Evolutionary conservation across 257 asterid genomes (phyloP), one percentile per base, ranked within the genome.

Genomic region (Salvia rosmarinus): DNA sequence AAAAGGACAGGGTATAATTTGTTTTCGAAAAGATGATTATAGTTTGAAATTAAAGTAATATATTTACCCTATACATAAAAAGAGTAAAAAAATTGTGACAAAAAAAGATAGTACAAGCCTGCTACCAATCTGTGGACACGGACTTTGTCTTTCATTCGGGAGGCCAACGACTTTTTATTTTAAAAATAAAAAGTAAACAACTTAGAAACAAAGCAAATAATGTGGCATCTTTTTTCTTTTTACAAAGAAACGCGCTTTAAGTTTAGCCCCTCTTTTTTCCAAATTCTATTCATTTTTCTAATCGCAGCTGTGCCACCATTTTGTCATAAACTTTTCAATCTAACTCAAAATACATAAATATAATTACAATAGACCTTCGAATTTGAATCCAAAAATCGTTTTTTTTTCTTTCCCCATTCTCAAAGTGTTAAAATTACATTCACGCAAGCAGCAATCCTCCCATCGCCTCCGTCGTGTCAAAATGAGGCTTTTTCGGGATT

Each of bases 401-500:
- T 30, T 54, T 57, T 50, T 63, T 65, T 43, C 6, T 50, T 63
- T 65, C 44, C 6, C 23, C 51, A 55, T 57, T 65, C 57, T 30
- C 78, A 58, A 58, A 65, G 71, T 57, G 81, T 57, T 65, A 71
- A 70, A 74, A 67, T 67, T 74, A 68, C 76, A 78, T 23, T 35
- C 44, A 37, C n/a, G 13, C 66, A 39, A 49, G 16, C 71, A 51
- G 5, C 67, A 72, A 67, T 43, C 56, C 20, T 21, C 55, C 23
- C 67, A 62, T 40, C 20, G 79, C 83, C 83, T 79, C 83, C 63
- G 71, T 12, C 60, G 19, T 54, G 25, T 51, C 74, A 79, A 79
- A 79, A 64, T 42, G 75, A 75, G 77, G 77, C 77, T 8, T n/a
- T 69, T 56, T 20, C 49, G 50, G 3, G 47, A 66, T 19, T 0